Evolutionary conservation across 805 yeast genomes (phyloP).

Genomic region (Wickerhamomyces strasburgensis): DNA sequence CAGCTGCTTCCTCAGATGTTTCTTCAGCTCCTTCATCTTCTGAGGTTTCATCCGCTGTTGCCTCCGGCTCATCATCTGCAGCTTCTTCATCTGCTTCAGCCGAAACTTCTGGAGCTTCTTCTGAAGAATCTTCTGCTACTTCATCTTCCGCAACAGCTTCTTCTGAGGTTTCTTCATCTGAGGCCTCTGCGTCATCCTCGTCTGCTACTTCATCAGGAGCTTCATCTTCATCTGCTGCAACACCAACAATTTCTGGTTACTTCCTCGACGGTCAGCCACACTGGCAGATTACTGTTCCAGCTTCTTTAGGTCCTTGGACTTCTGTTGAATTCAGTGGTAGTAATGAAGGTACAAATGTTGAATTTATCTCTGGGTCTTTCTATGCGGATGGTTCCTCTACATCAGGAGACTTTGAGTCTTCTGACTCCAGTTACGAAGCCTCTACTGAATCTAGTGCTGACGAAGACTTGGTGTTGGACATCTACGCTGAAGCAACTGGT

Average conservation of each 20-base stretch:
- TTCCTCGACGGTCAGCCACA: constrained; percentile 33
- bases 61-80: not conserved
- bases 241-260: constrained; percentile 25
- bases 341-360: constrained; percentile 37
- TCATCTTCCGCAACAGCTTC: constrained; percentile 1
- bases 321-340: constrained; percentile 52
- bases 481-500: constrained; percentile 56
- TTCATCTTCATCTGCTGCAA: constrained; percentile 9
- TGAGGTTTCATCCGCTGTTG: not conserved
- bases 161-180: constrained; percentile 4
- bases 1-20: constrained; percentile 1
- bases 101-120: not conserved
- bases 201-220: constrained; percentile 16
- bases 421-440: constrained; percentile 1
- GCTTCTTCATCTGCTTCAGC: not conserved
- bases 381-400: constrained; percentile 36
- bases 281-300: constrained; percentile 39
- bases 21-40: not conserved
- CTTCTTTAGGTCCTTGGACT: constrained; percentile 54
- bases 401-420: not conserved
- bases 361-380: constrained; percentile 29
- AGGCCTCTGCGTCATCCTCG: constrained; percentile 10
- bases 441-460: constrained; percentile 36
- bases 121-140: not conserved
- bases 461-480: constrained; percentile 27